Conservation (phyloP, 345 rosid species). For the Corymbia maculata region DNA sequence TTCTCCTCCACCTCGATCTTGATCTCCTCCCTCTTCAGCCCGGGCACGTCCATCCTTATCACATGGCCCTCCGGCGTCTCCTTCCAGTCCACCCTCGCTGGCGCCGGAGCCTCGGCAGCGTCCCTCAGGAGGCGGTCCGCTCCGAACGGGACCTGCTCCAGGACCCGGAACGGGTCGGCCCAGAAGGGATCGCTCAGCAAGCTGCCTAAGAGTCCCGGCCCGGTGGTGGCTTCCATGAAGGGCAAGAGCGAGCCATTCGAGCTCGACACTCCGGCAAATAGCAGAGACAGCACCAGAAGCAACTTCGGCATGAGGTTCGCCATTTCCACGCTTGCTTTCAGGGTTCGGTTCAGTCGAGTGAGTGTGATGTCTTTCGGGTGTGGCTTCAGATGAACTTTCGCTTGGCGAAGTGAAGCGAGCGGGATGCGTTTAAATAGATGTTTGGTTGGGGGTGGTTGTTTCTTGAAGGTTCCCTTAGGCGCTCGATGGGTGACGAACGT, state of each 20-base stretch:
- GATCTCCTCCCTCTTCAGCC: constrained; percentile 66
- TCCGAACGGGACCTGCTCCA: constrained; percentile 57
- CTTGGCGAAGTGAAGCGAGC: accelerated
- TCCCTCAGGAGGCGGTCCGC: constrained; percentile 19
- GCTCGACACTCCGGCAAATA: neutral
- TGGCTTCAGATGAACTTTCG: neutral
- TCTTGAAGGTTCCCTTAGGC: neutral
- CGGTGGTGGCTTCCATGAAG: neutral
- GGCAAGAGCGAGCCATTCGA: neutral
- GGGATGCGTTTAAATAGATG: neutral
- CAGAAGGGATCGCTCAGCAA: constrained; percentile 19
- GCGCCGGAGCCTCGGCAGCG: constrained; percentile 26
- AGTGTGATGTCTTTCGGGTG: neutral
- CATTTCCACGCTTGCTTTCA: neutral
- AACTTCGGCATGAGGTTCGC: neutral
- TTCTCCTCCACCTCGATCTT: constrained; percentile 69
- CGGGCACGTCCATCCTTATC: constrained; percentile 62
- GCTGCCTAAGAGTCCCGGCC: neutral
- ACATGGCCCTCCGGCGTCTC: constrained; percentile 66
- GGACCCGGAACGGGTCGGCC: constrained; percentile 47
- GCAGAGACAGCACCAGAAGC: neutral
- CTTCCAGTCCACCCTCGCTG: constrained; percentile 78
- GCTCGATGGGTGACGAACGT: neutral
- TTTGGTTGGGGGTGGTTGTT: neutral
- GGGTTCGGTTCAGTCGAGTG: neutral